Percentiles rank a stretch among this genome's conserved stretches.
Conservation (phyloP, 1,284 basidiomycete genomes). For the Marasmius sp. region DNA sequence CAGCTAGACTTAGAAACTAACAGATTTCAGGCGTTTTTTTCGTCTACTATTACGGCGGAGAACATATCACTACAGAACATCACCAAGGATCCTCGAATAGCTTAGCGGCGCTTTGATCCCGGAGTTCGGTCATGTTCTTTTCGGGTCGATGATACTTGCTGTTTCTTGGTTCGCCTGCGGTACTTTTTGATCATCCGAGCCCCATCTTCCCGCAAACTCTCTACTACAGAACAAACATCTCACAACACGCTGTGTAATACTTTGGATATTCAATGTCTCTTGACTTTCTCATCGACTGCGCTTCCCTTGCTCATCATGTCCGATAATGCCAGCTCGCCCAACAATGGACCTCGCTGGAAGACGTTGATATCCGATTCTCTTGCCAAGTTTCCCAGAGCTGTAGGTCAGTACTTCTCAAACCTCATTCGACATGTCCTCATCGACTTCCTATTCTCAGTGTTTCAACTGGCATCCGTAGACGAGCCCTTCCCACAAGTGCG, state of each 20-base stretch:
- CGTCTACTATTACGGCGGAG: neutral
- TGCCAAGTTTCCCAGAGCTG: neutral
- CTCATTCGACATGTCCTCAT: neutral
- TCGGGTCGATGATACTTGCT: too few species aligned
- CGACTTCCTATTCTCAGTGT: slow-evolving; percentile 34
- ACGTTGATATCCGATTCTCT: neutral
- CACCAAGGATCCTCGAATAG: neutral
- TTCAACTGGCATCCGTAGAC: slow-evolving; percentile 63
- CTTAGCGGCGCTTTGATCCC: neutral
- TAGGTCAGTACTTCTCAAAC: neutral
- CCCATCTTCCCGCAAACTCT: too few species aligned
- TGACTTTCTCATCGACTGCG: too few species aligned
- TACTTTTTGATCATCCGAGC: too few species aligned
- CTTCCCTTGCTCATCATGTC: too few species aligned
- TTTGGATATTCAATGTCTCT: too few species aligned
- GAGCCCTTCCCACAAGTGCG: slow-evolving; percentile 52
- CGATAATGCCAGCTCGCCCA: too few species aligned
- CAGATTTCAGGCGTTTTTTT: neutral
- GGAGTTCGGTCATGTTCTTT: neutral
- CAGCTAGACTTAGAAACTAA: neutral
- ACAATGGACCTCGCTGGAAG: neutral
- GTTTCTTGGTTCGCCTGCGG: too few species aligned
- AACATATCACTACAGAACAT: neutral
- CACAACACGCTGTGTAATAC: too few species aligned
- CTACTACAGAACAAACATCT: too few species aligned